Evolutionary conservation across 2,329 filamentous ascomycete species (phyloP), one percentile per base, ranked within the genome.

Genomic region (Neurospora crassa): DNA sequence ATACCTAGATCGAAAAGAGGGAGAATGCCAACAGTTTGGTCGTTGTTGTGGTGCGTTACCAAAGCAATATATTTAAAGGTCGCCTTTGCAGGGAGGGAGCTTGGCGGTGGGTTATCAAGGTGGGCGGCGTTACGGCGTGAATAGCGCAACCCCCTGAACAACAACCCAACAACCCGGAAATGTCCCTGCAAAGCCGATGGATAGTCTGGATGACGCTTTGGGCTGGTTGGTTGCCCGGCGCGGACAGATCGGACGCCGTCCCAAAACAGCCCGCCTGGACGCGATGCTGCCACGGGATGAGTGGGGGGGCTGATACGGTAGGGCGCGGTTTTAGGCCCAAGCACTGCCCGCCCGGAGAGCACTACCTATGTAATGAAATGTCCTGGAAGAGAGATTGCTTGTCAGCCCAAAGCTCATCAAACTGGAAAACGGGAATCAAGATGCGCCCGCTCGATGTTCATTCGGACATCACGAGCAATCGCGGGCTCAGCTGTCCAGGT

Each of bases 311-410:
- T 34, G 53, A 63, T 34, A 63, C 34, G 34, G 34, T 37, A 37
- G 53, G 53, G 53, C 24, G 24, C 24, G 34, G 11, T 63, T 34
- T 63, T 63, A 63, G 53, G 53, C 14, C 24, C 53, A 18, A 63
- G 53, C 47, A 59, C 47, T 29, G 53, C 53, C 53, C 53, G 24
- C 24, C 53, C 53, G 53, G 53, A 63, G 24, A 63, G 53, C 24
- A 63, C 24, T 24, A 24, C 24, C n/a, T n/a, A n/a, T n/a, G n/a
- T 63, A 63, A 63, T 63, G 53, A 63, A 63, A 34, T 14, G 74
- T 83, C 82, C 71, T 83, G 81, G 63, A 75, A 76, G 71, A 80
- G 76, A 74, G 75, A 81, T 83, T 71, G n/a, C 34, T 68, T 40
- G 20, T 37, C 40, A n/a, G 34, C 16, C 67, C 67, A 10, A 45